Evolutionary conservation across 106 monocot genomes (phyloP).

Genomic region (Dendrobium nobile): DNA sequence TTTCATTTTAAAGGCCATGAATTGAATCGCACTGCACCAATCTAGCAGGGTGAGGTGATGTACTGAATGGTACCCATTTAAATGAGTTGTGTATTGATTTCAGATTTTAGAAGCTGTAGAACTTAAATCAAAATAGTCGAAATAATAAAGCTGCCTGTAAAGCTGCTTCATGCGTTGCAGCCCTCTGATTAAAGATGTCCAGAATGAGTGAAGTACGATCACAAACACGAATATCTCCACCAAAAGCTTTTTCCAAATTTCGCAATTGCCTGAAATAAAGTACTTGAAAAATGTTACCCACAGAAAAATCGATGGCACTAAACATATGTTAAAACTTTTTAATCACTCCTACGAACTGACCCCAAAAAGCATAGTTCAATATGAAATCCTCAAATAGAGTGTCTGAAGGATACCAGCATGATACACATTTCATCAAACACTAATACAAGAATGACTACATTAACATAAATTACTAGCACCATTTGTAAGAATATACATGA

Average conservation of each 20-base stretch:
- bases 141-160: conserved; percentile 52
- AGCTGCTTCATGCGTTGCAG: conserved; percentile 97
- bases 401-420: background rate
- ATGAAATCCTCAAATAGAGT: background rate
- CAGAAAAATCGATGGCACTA: background rate
- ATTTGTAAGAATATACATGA: background rate
- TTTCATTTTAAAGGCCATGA: background rate
- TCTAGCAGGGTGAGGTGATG: background rate
- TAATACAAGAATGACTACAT: background rate
- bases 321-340: background rate
- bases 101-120: background rate
- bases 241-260: conserved; percentile 93
- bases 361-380: background rate
- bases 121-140: background rate
- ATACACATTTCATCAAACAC: background rate
- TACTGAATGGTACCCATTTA: background rate
- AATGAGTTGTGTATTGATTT: background rate
- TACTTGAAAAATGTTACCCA: background rate
- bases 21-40: background rate
- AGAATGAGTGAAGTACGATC: conserved; percentile 98
- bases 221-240: conserved; percentile 90
- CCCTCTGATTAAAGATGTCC: conserved; percentile 97
- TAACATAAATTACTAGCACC: background rate
- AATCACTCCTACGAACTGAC: background rate
- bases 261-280: conserved; percentile 66